Evolutionary conservation across 176 grass and related monocot genomes (phyloP).

Genomic region (Phyllostachys edulis): DNA sequence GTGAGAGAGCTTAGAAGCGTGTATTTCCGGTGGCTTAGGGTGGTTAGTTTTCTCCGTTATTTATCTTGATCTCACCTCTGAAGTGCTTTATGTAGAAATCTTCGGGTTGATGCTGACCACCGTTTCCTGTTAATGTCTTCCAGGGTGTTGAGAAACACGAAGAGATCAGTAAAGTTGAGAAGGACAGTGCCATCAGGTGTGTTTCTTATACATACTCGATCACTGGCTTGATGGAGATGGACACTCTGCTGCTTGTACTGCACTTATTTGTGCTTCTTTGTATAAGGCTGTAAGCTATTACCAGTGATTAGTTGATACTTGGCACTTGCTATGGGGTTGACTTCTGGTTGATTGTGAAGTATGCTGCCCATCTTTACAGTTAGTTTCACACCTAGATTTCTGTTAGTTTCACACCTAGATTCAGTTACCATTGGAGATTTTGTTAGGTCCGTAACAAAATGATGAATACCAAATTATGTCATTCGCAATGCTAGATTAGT

Average conservation of each 20-base stretch:
- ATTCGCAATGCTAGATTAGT: not conserved
- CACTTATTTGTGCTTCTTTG: not conserved
- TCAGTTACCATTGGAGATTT: not conserved
- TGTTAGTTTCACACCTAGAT: not conserved
- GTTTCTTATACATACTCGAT: not conserved
- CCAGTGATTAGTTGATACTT: not conserved
- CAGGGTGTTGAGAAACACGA: constrained; percentile 56
- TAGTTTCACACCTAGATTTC: not conserved
- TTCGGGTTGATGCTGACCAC: not conserved
- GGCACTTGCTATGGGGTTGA: not conserved
- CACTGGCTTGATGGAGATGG: not conserved
- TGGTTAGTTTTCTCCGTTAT: not conserved
- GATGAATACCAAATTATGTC: not conserved
- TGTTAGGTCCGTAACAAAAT: not conserved
- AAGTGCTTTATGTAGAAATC: not conserved
- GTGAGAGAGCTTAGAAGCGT: not conserved
- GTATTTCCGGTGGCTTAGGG: not conserved
- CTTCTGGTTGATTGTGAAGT: not conserved
- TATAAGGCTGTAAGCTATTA: not conserved
- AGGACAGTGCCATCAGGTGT: constrained; percentile 49
- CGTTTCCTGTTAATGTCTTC: not conserved
- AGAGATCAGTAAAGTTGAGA: constrained; percentile 46
- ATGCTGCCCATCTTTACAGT: not conserved
- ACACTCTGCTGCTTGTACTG: not conserved
- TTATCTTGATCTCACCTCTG: not conserved